Percentiles rank a stretch among this genome's conserved stretches.
phyloP scores from a whole-genome alignment of 2,329 filamentous ascomycete species.

The Geosmithia putterillii region DNA sequence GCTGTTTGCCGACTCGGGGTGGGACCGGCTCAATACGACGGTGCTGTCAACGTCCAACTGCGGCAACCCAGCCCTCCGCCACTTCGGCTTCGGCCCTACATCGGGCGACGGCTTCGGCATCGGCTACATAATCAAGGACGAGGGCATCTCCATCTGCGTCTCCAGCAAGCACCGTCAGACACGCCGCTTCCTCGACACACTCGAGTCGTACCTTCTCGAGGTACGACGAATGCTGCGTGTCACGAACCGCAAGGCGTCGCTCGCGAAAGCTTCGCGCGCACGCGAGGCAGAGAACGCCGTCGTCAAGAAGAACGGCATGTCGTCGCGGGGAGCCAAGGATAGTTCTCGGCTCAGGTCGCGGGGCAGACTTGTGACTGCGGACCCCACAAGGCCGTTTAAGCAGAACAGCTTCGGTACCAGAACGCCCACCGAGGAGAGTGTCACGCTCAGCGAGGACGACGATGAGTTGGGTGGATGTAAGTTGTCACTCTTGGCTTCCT shows the following conservation, averaged over 20 bases:
- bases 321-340: not conserved
- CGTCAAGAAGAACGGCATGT: slow-evolving; percentile 17
- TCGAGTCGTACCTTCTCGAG: slow-evolving; percentile 85
- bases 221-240: slow-evolving; percentile 74
- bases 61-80: slow-evolving; percentile 84
- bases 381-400: slow-evolving; percentile 23
- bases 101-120: slow-evolving; percentile 93
- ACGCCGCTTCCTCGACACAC: slow-evolving; percentile 72
- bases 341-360: slow-evolving; percentile 52
- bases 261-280: slow-evolving; percentile 27
- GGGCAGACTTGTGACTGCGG: slow-evolving; percentile 58
- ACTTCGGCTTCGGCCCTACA: slow-evolving; percentile 94
- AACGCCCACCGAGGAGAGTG: slow-evolving; percentile 56
- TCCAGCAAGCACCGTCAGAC: slow-evolving; percentile 92
- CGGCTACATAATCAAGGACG: slow-evolving; percentile 89
- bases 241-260: slow-evolving; percentile 35
- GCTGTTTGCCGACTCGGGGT: slow-evolving; percentile 79
- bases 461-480: slow-evolving; percentile 90
- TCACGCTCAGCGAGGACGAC: slow-evolving; percentile 66
- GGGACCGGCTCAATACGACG: slow-evolving; percentile 91
- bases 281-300: slow-evolving; percentile 34
- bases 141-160: slow-evolving; percentile 75
- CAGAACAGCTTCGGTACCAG: slow-evolving; percentile 33
- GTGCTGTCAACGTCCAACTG: slow-evolving; percentile 97
- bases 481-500: slow-evolving; percentile 22